These are phyloP conservation scores for Diaporthe ilicicola DNA, from an alignment of 2,329 filamentous ascomycete species.

Conservation along the genomic window DNA sequence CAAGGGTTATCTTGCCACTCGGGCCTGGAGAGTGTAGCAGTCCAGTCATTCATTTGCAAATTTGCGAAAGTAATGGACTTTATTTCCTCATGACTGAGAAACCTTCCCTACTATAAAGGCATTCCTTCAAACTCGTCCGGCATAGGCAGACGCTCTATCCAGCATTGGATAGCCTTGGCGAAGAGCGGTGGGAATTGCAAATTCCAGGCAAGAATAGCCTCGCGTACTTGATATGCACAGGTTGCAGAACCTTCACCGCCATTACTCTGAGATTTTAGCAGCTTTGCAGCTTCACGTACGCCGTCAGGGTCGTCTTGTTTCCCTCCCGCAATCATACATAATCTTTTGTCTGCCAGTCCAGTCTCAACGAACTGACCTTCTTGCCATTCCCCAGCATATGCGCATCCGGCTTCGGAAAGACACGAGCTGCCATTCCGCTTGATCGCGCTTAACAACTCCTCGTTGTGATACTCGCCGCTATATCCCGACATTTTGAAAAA, in stretches of 20 bases:
- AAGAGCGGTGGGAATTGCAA: constrained; percentile 51
- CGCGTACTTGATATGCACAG: constrained; percentile 42
- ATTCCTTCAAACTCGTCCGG: constrained; percentile 34
- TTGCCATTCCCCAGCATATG: constrained; percentile 39
- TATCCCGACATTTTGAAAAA: constrained; percentile 39
- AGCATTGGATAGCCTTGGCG: constrained; percentile 46
- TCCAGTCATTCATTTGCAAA: too few relatives aligned
- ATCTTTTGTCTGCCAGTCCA: constrained; percentile 28
- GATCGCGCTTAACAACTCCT: constrained; percentile 45
- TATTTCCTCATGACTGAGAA: not conserved
- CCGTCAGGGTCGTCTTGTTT: constrained; percentile 43
- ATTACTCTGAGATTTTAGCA: constrained; percentile 42
- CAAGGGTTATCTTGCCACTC: too few relatives aligned
- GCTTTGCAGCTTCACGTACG: constrained; percentile 31
- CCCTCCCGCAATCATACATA: constrained; percentile 42
- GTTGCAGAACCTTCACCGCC: constrained; percentile 33
- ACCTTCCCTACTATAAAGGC: not conserved
- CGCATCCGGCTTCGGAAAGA: constrained; percentile 17
- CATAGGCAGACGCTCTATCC: constrained; percentile 39
- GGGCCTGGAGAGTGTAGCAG: too few relatives aligned
- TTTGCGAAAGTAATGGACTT: too few relatives aligned
- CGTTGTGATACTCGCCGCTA: constrained; percentile 36
- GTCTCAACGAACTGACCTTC: constrained; percentile 38
- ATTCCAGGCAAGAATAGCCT: constrained; percentile 51
- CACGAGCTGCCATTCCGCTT: constrained; percentile 41